A percentile compares a stretch with the other conserved stretches of the same genome.
Conservation (phyloP, 768 basidiomycete genomes). For the Auriscalpium vulgare region DNA sequence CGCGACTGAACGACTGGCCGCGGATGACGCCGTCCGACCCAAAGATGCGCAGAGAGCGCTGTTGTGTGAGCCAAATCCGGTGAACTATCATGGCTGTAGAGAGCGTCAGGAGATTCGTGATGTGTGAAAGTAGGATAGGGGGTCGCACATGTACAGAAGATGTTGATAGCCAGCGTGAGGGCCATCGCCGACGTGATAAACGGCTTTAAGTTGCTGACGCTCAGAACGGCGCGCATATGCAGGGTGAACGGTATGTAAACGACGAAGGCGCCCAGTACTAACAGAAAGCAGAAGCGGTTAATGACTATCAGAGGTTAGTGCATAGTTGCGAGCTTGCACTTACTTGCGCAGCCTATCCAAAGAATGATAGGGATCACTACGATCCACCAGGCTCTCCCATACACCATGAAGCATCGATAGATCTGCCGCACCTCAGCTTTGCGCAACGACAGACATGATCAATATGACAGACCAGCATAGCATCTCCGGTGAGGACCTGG, state of each 20-base stretch:
- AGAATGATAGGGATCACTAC: constrained; percentile 14
- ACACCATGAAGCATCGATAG: constrained; percentile 21
- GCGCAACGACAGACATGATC: not conserved
- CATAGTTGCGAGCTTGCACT: constrained; percentile 4
- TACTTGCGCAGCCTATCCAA: constrained; percentile 14
- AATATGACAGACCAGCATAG: constrained; percentile 27
- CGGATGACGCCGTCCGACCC: not conserved
- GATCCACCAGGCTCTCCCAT: constrained; percentile 13
- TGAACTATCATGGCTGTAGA: not conserved
- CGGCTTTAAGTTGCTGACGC: not conserved
- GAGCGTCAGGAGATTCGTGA: not conserved
- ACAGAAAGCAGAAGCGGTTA: not conserved
- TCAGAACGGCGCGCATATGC: not conserved
- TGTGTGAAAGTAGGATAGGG: not conserved
- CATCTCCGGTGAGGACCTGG: constrained; percentile 37
- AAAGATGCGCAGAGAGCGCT: not conserved
- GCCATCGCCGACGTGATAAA: not conserved
- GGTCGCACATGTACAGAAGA: not conserved
- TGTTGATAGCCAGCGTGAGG: constrained; percentile 1
- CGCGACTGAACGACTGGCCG: not conserved
- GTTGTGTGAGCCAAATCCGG: not conserved
- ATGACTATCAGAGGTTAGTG: not conserved
- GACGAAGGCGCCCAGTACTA: constrained; percentile 4
- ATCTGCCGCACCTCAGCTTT: constrained; percentile 1
- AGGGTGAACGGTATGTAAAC: constrained; percentile 7